A percentile compares a stretch with the other conserved stretches of the same genome.
Evolutionary conservation across 1,139 yeast genomes (phyloP).

Genomic region (Geotrichum phurueaensis): DNA sequence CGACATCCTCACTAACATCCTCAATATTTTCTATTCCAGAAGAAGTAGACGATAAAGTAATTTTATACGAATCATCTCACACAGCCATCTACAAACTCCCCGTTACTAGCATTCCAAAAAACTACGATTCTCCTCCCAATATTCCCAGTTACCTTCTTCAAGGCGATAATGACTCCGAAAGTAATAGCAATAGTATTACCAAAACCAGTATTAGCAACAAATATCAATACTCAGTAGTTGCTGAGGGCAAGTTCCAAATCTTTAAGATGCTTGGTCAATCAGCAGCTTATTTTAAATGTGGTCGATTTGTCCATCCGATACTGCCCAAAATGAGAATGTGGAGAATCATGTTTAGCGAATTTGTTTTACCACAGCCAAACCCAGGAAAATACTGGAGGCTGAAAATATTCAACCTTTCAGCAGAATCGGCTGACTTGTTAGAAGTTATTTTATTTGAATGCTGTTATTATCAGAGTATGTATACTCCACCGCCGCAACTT

Average conservation of each 20-base stretch:
- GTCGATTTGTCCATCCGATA: conserved; percentile 58
- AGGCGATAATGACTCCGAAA: not conserved
- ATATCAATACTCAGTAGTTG: not conserved
- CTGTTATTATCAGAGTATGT: conserved; percentile 39
- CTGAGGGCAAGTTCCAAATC: conserved; percentile 52
- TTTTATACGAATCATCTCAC: conserved; percentile 19
- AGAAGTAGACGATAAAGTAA: conserved; percentile 23
- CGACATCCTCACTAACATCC: not conserved
- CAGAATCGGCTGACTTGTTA: conserved; percentile 35
- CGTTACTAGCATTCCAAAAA: conserved; percentile 2
- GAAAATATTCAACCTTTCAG: conserved; percentile 36
- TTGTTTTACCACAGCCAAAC: conserved; percentile 58
- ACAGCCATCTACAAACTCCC: conserved; percentile 14
- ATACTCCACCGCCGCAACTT: not conserved
- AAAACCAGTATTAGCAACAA: not conserved
- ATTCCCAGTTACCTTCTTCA: conserved; percentile 3
- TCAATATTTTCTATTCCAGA: not conserved
- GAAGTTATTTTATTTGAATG: conserved; percentile 40
- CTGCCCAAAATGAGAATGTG: conserved; percentile 55
- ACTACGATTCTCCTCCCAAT: conserved; percentile 12
- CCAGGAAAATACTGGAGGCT: conserved; percentile 73
- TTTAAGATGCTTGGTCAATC: conserved; percentile 59
- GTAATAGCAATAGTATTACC: not conserved
- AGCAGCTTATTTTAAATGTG: conserved; percentile 58
- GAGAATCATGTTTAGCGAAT: conserved; percentile 48